Conservation (phyloP, 1,284 basidiomycete genomes). For the Stygiomarasmius scandens region DNA sequence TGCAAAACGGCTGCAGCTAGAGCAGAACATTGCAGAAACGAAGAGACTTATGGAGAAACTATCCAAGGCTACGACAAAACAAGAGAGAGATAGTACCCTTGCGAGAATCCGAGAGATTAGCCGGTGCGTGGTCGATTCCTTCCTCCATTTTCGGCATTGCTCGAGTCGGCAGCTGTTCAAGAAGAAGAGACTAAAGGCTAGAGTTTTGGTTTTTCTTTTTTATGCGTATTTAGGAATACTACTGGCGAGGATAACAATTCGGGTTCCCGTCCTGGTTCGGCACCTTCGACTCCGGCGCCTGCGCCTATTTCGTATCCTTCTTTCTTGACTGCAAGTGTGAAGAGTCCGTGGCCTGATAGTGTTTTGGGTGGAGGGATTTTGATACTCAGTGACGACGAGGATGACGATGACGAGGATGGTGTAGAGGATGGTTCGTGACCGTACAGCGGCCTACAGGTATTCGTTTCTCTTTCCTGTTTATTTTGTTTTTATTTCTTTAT, state of each 20-base stretch:
- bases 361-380: slow-evolving; percentile 42
- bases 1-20: slow-evolving; percentile 20
- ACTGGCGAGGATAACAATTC: not conserved
- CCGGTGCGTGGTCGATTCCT: slow-evolving; percentile 20
- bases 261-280: slow-evolving; percentile 11
- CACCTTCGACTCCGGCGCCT: slow-evolving; percentile 11
- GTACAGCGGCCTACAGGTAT: not conserved
- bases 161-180: not conserved
- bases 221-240: slow-evolving; percentile 2
- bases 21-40: slow-evolving; percentile 22
- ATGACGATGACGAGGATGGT: slow-evolving; percentile 31
- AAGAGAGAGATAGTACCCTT: slow-evolving; percentile 20
- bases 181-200: slow-evolving; percentile 1
- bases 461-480: not conserved
- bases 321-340: slow-evolving; percentile 15
- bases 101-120: slow-evolving; percentile 19
- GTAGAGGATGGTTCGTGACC: not conserved
- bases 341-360: slow-evolving; percentile 16
- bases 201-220: not conserved
- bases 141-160: not conserved
- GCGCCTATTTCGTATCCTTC: slow-evolving; percentile 11
- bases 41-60: slow-evolving; percentile 25
- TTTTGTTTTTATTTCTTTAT: not conserved
- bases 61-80: slow-evolving; percentile 13
- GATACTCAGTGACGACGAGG: slow-evolving; percentile 56